Conservation (phyloP, 139 green algal genomes). For the Tetraselmis striata region DNA sequence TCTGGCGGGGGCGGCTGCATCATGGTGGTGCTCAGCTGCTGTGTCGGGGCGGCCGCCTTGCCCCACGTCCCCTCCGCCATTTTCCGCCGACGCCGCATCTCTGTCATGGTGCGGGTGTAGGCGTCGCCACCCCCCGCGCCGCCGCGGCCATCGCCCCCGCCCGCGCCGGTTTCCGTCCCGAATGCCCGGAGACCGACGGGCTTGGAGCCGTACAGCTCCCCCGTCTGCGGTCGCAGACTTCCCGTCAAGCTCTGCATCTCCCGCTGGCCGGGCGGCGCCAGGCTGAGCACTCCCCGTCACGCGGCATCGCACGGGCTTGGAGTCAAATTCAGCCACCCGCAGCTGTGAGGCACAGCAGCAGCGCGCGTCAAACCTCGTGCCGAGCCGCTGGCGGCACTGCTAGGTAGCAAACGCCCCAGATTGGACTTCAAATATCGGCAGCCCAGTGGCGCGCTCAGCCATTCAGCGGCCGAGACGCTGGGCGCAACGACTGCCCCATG, state of each 20-base stretch:
- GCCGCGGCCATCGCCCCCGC: constrained; percentile 1
- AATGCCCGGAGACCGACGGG: background rate
- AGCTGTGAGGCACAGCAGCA: too few relatives aligned
- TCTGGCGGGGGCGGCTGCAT: background rate
- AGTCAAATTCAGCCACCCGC: constrained; percentile 40
- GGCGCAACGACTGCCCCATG: too few relatives aligned
- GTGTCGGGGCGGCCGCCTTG: background rate
- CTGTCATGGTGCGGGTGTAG: constrained; percentile 3
- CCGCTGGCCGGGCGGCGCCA: constrained; percentile 24
- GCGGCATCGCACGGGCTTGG: constrained; percentile 22
- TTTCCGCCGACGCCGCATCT: constrained; percentile 25
- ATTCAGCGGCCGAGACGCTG: background rate
- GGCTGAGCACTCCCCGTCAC: constrained; percentile 34
- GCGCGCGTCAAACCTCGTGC: too few relatives aligned
- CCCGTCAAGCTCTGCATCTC: too few relatives aligned
- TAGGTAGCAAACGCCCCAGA: background rate
- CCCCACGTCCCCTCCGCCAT: constrained; percentile 4
- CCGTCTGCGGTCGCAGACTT: background rate
- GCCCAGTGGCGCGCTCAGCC: too few relatives aligned
- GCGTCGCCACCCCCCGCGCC: background rate
- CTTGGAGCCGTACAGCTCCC: background rate
- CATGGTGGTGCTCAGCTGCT: background rate
- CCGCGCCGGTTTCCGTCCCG: constrained; percentile 14
- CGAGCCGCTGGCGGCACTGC: too few relatives aligned
- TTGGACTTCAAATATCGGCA: too few relatives aligned